phyloP scores from a whole-genome alignment of 1,284 basidiomycete species.

The Trametes pubescens region DNA sequence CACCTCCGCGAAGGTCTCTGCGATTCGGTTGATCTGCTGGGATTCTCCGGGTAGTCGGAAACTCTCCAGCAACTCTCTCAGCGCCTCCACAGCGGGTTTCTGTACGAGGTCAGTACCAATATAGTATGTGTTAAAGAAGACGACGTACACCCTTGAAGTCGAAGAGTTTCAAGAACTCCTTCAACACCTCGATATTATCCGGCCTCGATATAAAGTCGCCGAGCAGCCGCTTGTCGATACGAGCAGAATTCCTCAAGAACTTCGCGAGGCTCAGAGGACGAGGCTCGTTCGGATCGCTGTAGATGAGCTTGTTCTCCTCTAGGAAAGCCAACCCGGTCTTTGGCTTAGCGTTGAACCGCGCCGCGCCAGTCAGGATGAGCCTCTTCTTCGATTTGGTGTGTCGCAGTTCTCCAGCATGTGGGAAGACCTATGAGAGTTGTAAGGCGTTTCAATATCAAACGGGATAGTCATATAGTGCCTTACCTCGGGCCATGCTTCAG shows the following conservation, averaged over 20 bases:
- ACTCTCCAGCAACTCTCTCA: constrained; percentile 93
- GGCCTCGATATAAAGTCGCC: constrained; percentile 95
- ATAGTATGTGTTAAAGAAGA: constrained; percentile 11
- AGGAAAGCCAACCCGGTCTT: constrained; percentile 92
- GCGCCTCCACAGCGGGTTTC: constrained; percentile 95
- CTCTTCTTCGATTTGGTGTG: constrained; percentile 88
- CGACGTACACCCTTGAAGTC: constrained; percentile 83
- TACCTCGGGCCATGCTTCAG: constrained; percentile 71
- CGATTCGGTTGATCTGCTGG: constrained; percentile 94
- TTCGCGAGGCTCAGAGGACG: constrained; percentile 74
- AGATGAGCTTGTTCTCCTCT: constrained; percentile 88
- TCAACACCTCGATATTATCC: constrained; percentile 87
- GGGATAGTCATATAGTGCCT: constrained; percentile 32
- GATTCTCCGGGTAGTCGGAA: constrained; percentile 97
- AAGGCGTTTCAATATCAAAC: neutral
- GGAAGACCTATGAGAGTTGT: constrained; percentile 53
- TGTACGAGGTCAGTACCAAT: constrained; percentile 43
- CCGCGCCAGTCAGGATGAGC: constrained; percentile 84
- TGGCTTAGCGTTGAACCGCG: constrained; percentile 95
- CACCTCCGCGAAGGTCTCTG: constrained; percentile 92
- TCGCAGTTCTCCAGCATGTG: constrained; percentile 66
- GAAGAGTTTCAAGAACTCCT: constrained; percentile 89
- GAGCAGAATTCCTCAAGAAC: constrained; percentile 88
- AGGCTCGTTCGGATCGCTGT: constrained; percentile 65
- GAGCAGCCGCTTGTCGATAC: constrained; percentile 92